Base-by-base conservation (phyloP, 768 basidiomycete genomes). In the Cystoderma amianthinum region DNA sequence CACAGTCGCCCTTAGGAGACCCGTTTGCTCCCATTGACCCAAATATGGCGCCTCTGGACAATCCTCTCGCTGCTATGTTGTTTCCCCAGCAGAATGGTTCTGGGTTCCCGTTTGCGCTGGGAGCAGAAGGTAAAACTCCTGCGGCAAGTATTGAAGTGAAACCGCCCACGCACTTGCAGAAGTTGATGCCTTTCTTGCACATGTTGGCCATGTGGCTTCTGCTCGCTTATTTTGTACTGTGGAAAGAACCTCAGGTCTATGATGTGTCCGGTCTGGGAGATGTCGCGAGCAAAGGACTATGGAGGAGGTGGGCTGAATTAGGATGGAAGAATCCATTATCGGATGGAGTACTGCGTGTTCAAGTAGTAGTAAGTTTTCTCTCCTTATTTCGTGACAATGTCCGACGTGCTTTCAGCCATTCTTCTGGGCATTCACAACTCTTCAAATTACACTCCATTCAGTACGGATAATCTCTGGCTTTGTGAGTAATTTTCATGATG, bases 371-470 rank as follows among this genome's bases (percentile, higher is more conserved):
- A 50, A 47, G 80, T 66, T 7, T 23, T 41, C 15, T 24, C 30
- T 25, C 5, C 19, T 28, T 36, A 19, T 13, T 5, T 37, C 13
- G 3, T 43, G 17, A 16, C 37, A 5, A 10, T 20, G 5, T 22
- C n/a, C 41, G 32, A 44, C 15, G 36, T 13, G 32, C 15, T 25
- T 30, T 13, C 47, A 89, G 86, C 80, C 85, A 1, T 85, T 91
- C 64, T 85, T 90, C 57, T 88, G 84, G 84, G 81, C 76, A 5
- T 89, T 90, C 45, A 74, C 76, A 28, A 82, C 87, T 1, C 55
- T 90, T 3, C 76, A 89, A 48, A 66, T 89, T 17, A 69, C 71
- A 15, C 53, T 91, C 33, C 85, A 89, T 50, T 86, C 87, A 6
- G 52, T 80, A 48, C 77, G 80, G 41, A 76, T 90, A 59, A 80